Evolutionary conservation across 768 basidiomycete genomes (phyloP).

Genomic region (Dentipellis sp.): DNA sequence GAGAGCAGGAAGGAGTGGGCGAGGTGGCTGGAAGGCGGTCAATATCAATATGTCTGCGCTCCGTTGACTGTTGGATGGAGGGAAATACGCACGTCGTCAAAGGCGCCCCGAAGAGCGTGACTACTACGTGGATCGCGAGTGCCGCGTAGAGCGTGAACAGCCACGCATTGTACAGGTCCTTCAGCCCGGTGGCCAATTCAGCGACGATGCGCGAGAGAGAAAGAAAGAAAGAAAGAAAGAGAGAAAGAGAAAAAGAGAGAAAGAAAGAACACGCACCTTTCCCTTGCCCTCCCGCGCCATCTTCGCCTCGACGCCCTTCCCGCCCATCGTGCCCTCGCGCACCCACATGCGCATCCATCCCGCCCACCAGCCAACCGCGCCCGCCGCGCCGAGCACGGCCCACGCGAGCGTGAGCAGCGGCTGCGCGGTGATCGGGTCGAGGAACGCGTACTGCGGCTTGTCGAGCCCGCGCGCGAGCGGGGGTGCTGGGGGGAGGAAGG

Average conservation of each 20-base stretch:
- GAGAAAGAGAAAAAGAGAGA: not conserved
- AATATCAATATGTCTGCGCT: no score
- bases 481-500: not conserved
- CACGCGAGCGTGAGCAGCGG: conserved; percentile 51
- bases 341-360: conserved; percentile 56
- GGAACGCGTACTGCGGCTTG: conserved; percentile 62
- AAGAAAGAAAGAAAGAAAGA: conserved; percentile 1
- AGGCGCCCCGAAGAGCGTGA: conserved; percentile 73
- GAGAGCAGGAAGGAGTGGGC: conserved; percentile 61
- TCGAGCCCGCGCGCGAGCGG: conserved; percentile 25
- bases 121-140: conserved; percentile 33
- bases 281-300: conserved; percentile 28
- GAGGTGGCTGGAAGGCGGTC: conserved; percentile 16
- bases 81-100: conserved; percentile 37
- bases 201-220: conserved; percentile 2
- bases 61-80: not conserved
- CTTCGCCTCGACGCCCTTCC: conserved; percentile 34
- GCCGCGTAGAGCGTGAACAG: conserved; percentile 43
- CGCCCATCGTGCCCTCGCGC: conserved; percentile 33
- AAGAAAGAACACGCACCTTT: conserved; percentile 24
- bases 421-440: conserved; percentile 54
- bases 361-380: conserved; percentile 67
- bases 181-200: conserved; percentile 4
- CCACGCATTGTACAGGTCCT: conserved; percentile 47
- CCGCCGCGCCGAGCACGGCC: conserved; percentile 40